Conservation (phyloP, 306 rosid genomes). For the Hippophae rhamnoides region DNA sequence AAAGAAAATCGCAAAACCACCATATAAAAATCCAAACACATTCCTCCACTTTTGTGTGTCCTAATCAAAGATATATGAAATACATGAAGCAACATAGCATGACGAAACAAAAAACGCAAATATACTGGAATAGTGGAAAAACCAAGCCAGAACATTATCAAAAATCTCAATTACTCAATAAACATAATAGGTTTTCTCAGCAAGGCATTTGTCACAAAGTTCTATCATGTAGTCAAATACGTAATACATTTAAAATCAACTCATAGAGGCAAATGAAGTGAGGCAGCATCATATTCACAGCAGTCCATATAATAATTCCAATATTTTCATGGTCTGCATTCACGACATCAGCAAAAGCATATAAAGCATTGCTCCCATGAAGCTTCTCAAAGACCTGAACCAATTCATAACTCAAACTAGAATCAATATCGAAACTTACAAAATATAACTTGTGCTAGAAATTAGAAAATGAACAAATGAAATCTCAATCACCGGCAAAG, state of each 20-base stretch:
- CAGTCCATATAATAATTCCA: constrained; percentile 72
- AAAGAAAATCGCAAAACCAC: too few relatives aligned
- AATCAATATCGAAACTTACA: constrained; percentile 26
- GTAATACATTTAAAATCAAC: constrained; percentile 42
- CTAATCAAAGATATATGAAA: neutral
- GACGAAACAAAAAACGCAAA: neutral
- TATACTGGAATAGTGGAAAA: neutral
- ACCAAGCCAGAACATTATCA: too few relatives aligned
- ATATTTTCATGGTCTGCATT: constrained; percentile 72
- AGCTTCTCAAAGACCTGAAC: constrained; percentile 77
- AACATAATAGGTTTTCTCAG: constrained; percentile 10
- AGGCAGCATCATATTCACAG: constrained; percentile 72
- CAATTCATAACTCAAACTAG: constrained; percentile 49
- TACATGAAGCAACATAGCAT: neutral
- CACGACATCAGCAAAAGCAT: constrained; percentile 78
- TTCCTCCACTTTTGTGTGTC: too few relatives aligned
- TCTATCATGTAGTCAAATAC: constrained; percentile 28
- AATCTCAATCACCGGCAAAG: neutral
- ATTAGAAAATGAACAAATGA: neutral
- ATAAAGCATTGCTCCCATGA: constrained; percentile 72
- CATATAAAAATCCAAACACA: too few relatives aligned
- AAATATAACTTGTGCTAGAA: constrained; percentile 2
- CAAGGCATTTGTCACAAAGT: constrained; percentile 12
- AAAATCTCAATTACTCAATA: constrained; percentile 17
- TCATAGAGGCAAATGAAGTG: constrained; percentile 59